phyloP scores from a whole-genome alignment of 2,329 filamentous ascomycete genomes.

The Pestalotiopsis sp. region DNA sequence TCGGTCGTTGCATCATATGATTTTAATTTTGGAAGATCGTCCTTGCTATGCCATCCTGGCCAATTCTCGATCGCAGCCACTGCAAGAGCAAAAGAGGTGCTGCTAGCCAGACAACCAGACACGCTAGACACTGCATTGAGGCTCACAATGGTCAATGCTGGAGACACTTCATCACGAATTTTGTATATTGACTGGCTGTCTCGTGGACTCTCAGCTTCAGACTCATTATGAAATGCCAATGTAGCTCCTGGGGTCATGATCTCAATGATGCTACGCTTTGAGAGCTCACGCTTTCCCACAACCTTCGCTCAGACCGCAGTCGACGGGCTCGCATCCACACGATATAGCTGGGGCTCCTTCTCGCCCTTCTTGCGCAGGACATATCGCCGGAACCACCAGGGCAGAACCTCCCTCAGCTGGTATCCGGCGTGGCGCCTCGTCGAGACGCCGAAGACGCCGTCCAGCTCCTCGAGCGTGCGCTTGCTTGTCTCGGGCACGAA shows the following conservation, averaged over 20 bases:
- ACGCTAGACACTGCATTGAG: too few species aligned
- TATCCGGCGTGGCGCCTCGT: slow-evolving; percentile 16
- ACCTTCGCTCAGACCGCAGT: background rate
- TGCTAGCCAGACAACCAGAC: too few species aligned
- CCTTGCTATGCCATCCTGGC: too few species aligned
- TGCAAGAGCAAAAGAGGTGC: too few species aligned
- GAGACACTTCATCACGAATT: too few species aligned
- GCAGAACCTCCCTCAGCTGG: slow-evolving; percentile 14
- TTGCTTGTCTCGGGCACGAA: slow-evolving; percentile 40
- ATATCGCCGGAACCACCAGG: slow-evolving; percentile 17
- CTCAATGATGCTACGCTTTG: background rate
- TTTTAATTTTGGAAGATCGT: too few species aligned
- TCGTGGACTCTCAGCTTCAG: too few species aligned
- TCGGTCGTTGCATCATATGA: background rate
- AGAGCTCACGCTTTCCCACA: background rate
- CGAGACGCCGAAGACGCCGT: slow-evolving; percentile 26
- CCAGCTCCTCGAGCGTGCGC: slow-evolving; percentile 39
- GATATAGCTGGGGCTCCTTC: background rate
- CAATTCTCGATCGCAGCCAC: too few species aligned
- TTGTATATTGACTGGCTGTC: too few species aligned
- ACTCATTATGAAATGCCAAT: too few species aligned
- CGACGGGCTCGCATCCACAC: background rate
- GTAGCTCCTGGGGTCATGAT: too few species aligned
- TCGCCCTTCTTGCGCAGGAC: slow-evolving; percentile 10
- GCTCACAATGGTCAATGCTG: too few species aligned